phyloP scores from a whole-genome alignment of 306 rosid species.

The Pyrus pyrifolia region DNA sequence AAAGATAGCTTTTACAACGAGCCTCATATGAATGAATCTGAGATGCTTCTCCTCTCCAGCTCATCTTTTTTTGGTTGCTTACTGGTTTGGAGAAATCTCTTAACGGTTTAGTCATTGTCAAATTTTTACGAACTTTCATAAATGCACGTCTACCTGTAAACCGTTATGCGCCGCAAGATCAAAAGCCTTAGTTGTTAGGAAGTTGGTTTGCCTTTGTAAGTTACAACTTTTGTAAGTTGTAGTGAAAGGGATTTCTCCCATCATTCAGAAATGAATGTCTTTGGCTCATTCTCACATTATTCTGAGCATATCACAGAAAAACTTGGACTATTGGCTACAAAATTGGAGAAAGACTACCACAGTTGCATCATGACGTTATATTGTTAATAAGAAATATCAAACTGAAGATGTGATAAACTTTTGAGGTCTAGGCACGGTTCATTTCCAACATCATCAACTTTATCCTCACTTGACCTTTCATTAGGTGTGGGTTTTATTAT shows the following conservation, averaged over 20 bases:
- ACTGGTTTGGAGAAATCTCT: background rate
- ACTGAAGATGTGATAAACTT: too few species aligned
- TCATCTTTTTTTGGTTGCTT: background rate
- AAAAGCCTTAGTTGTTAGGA: background rate
- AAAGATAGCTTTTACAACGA: slow-evolving; percentile 17
- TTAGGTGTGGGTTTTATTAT: too few species aligned
- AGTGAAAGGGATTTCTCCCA: background rate
- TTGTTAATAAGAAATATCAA: too few species aligned
- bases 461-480: too few species aligned
- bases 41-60: background rate
- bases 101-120: background rate
- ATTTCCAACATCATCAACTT: too few species aligned
- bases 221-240: background rate
- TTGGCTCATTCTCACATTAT: background rate
- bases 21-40: background rate
- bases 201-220: background rate
- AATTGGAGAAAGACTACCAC: background rate
- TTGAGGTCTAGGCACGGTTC: too few species aligned
- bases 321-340: background rate
- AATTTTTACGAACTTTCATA: background rate
- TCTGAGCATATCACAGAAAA: background rate
- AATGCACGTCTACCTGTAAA: background rate
- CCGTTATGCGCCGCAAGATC: background rate
- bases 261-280: background rate
- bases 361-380: background rate